Evolutionary conservation across 2,329 filamentous ascomycete species (phyloP).

Genomic region (Ophiostoma ulmi): DNA sequence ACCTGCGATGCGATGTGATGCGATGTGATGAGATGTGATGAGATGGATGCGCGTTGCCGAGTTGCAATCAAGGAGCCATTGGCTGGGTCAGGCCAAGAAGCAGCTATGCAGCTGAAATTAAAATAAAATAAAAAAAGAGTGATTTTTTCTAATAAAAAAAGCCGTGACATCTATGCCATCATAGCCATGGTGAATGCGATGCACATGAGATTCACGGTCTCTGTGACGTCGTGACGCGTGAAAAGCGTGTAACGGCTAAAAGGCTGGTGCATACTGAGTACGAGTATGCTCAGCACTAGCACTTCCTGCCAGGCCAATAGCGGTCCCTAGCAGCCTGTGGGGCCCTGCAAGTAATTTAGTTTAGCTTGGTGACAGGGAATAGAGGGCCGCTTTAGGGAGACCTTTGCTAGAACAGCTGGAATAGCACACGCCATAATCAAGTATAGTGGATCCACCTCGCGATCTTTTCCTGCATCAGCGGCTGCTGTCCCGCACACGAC

Average conservation of each 20-base stretch:
- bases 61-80: not conserved
- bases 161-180: no score
- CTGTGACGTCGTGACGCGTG: slow-evolving; percentile 4
- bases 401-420: not conserved
- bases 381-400: no score
- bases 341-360: not conserved
- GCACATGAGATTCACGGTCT: not conserved
- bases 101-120: no score
- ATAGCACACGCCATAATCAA: not conserved
- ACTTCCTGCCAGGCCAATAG: not conserved
- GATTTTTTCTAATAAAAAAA: no score
- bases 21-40: not conserved
- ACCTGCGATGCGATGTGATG: not conserved
- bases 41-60: no score
- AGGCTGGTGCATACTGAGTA: not conserved
- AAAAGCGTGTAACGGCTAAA: not conserved
- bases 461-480: not conserved
- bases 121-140: no score
- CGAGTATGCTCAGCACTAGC: no score
- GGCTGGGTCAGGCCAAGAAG: not conserved
- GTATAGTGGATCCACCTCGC: not conserved
- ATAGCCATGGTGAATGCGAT: not conserved
- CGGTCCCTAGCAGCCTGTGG: not conserved
- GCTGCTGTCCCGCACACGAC: not conserved
- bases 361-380: no score